Base-by-base conservation (phyloP, 306 rosid species). In the Pterocarpus macrocarpus region DNA sequence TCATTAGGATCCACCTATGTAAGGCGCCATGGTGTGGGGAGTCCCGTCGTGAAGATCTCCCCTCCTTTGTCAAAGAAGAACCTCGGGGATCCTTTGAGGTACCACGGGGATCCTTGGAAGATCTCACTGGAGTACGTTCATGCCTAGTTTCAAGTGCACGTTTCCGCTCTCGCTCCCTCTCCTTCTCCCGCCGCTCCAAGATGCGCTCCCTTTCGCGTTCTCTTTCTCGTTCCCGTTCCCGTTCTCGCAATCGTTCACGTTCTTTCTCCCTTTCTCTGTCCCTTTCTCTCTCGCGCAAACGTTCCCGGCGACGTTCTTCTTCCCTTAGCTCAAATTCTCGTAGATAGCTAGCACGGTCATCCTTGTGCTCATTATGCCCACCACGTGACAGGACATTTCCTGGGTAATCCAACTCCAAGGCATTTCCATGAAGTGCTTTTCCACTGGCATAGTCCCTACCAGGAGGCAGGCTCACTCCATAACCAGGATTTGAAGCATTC, bases 1-100 rank as follows among this genome's bases (percentile, higher is more conserved):
- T 89, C 93, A 94, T 90, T 83, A 89, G 90, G 91, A 93, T 90
- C 99, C 96, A 95, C 99, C 99, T 95, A 95, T 95, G 93, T 76
- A 72, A 76, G 71, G 88, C 83, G 43, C 85, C 97, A 76, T 68
- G 95, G 86, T 89, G 94, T 41, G 98, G 99, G 74, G 99, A 93
- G 82, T 93, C 98, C 30, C 94, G 84, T 8, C 85, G 94, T 41
- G 92, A 64, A 35, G 88, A 74, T 90, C 89, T 89, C 66, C 91
- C 93, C 80, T 95, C 99, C 93, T 92, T 92, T 14, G 87, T 77
- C 90, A 90, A 85, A 90, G 99, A 95, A 0, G 98, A 88, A 55
- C 91, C 94, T 7, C 90, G 92, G 3, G 86, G 90, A 84, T 89
- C 99, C 86, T 86, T 90, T 73, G 98, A 93, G 70, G 88, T 73